Evolutionary conservation across 2,329 filamentous ascomycete genomes (phyloP), one percentile per base, ranked within the genome.

Genomic region (Aspergillus awamori): DNA sequence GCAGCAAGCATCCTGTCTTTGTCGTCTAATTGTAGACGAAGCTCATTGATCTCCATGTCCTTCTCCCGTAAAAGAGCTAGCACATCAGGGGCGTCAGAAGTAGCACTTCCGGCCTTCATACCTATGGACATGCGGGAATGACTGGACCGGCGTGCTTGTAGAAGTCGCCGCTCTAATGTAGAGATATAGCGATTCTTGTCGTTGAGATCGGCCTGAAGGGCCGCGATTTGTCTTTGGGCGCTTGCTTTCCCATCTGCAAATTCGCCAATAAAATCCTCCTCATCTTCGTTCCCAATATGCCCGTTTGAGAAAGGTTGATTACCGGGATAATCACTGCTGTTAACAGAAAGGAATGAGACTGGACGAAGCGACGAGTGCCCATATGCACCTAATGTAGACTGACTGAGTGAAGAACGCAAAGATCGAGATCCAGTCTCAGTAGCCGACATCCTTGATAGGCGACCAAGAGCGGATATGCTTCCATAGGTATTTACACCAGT

Each of bases 141-240:
- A 77, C 93, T 97, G 0, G 93, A 92, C 52, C 94, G 85, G 43
- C 95, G 86, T 39, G 95, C 95, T 72, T 99, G 95, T 36, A 98
- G 82, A 1, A 99, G 82, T 26, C 95, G 87, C 77, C 96, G 96
- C 79, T 99, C 95, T 11, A 99, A 80, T 0, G 95, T 98, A 28
- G 90, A 86, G 68, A 98, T 98, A 76, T 99, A 99, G 33, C 95
- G 90, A 69, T 95, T 98, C 81, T 97, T 97, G 78, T 99, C 95
- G n/a, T 86, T 87, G 51, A 99, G 84, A 75, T 99, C 95, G n/a
- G 93, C 87, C 75, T 97, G 95, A 52, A 99, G 80, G n/a, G 96
- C 91, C 53, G 89, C 87, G 68, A 97, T 93, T 73, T 97, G 95
- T n/a, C 91, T 86, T 47, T 89, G 81, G 53, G 96, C 79, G 24